A percentile compares a stretch with the other conserved stretches of the same genome.
Evolutionary conservation across 2,329 filamentous ascomycete species (phyloP).

Genomic region (Venturia aucupariae): DNA sequence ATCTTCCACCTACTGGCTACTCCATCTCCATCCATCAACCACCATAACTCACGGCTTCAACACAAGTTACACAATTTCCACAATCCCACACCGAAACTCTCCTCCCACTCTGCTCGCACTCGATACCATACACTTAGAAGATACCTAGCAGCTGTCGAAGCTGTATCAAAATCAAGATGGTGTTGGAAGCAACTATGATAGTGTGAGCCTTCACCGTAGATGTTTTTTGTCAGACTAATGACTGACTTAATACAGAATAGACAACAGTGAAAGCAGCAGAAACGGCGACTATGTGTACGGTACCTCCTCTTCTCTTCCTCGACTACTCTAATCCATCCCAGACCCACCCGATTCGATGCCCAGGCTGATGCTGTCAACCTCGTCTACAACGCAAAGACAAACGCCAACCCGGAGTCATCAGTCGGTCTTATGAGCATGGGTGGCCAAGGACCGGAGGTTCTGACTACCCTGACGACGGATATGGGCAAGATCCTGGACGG

Average conservation of each 20-base stretch:
- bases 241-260: conserved; percentile 50
- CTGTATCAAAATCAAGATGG: conserved; percentile 60
- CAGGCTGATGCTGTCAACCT: conserved; percentile 92
- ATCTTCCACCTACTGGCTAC: background rate
- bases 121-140: conserved; percentile 6
- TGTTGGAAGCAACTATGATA: conserved; percentile 98
- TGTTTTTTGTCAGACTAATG: conserved; percentile 17
- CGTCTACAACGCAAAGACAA: conserved; percentile 91
- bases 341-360: conserved; percentile 89
- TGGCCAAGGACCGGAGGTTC: conserved; percentile 90
- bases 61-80: background rate
- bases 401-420: conserved; percentile 91
- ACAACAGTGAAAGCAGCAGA: conserved; percentile 97
- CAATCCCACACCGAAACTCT: background rate
- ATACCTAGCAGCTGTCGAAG: background rate
- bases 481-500: conserved; percentile 92
- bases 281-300: conserved; percentile 76
- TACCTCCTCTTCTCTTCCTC: conserved; percentile 13
- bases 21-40: background rate
- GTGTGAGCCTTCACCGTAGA: conserved; percentile 42
- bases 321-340: conserved; percentile 34
- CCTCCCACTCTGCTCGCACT: background rate
- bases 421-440: conserved; percentile 99
- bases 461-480: conserved; percentile 92
- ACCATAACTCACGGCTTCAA: background rate